Evolutionary conservation across 169 alveolate genomes (phyloP), one percentile per base, ranked within the genome.

Genomic region (Sarcocystis neurona): DNA sequence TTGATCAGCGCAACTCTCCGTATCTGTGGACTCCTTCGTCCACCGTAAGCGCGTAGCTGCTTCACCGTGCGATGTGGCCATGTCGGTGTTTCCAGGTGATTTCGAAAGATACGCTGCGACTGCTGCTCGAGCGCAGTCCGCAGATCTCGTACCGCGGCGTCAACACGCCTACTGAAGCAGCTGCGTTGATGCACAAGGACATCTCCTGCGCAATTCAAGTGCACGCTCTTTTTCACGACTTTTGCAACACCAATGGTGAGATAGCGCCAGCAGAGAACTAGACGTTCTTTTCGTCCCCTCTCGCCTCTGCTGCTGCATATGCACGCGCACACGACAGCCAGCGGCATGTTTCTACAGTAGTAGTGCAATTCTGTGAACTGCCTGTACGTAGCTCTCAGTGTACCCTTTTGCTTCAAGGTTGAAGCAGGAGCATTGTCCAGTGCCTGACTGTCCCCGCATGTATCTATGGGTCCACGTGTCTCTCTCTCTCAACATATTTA

Each of bases 121-220:
- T 0, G 58, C 43, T 10, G 15, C n/a, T n/a, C n/a, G n/a, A n/a
- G n/a, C n/a, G n/a, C n/a, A n/a, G n/a, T n/a, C n/a, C n/a, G n/a
- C n/a, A n/a, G n/a, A n/a, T 72, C 27, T 41, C 82, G 47, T 72
- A 72, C 82, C 15, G 56, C 20, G 82, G 82, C 10, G 8, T 72
- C 10, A 37, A 10, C 2, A 48, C 34, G 23, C 34, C 82, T 4
- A 32, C 43, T 2, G 82, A 72, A 2, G 82, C 53, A 12, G 82
- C 82, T 2, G 82, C 53, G 82, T 27, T 4, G 82, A 72, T 72
- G 30, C 82, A 72, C 82, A 72, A 72, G 56, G 82, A 72, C 53
- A 34, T 72, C 56, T 72, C 82, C 10, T 72, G 82, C 53, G 82
- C 82, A 15, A 20, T 72, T 27, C 82, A 72, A 39, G 82, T 56